Evolutionary conservation across 192 early-diverging fungal genomes (phyloP).

Genomic region (Chytriomyces hyalinus): DNA sequence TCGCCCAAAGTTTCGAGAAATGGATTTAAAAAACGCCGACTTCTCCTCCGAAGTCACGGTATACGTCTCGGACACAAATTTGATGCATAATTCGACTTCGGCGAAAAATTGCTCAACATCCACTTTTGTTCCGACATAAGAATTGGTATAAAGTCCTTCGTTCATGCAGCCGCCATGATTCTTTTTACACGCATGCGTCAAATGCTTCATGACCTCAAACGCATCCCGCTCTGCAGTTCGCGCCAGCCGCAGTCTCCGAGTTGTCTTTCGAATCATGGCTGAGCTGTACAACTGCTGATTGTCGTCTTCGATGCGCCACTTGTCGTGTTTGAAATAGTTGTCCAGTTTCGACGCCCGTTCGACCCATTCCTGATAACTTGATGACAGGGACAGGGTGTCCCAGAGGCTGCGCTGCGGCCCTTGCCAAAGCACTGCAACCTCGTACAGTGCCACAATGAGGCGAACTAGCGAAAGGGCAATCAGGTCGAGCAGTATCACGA

Average conservation of each 20-base stretch:
- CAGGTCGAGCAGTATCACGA: slow-evolving; percentile 67
- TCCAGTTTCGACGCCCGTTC: slow-evolving; percentile 65
- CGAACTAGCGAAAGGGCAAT: slow-evolving; percentile 63
- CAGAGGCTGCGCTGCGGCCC: slow-evolving; percentile 59
- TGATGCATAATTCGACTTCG: slow-evolving; percentile 55
- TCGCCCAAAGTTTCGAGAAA: slow-evolving; percentile 69
- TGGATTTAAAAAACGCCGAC: slow-evolving; percentile 63
- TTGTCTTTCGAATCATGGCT: slow-evolving; percentile 61
- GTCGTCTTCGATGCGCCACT: slow-evolving; percentile 63
- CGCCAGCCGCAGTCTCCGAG: slow-evolving; percentile 28
- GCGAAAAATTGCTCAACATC: slow-evolving; percentile 71
- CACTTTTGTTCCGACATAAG: slow-evolving; percentile 76
- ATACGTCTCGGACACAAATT: slow-evolving; percentile 35
- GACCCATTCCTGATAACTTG: slow-evolving; percentile 70
- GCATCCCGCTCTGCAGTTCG: slow-evolving; percentile 6
- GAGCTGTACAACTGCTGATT: slow-evolving; percentile 64
- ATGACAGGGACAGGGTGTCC: slow-evolving; percentile 53
- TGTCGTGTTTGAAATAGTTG: slow-evolving; percentile 65
- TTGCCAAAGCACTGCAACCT: slow-evolving; percentile 66
- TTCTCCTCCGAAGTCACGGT: slow-evolving; percentile 56
- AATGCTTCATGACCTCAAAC: slow-evolving; percentile 20
- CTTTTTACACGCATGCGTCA: slow-evolving; percentile 65
- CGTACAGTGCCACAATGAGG: slow-evolving; percentile 68
- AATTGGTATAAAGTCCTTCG: slow-evolving; percentile 70
- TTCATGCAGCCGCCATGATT: slow-evolving; percentile 83